phyloP scores from a whole-genome alignment of 2,329 filamentous ascomycete species.

The Sporothrix protearum region DNA sequence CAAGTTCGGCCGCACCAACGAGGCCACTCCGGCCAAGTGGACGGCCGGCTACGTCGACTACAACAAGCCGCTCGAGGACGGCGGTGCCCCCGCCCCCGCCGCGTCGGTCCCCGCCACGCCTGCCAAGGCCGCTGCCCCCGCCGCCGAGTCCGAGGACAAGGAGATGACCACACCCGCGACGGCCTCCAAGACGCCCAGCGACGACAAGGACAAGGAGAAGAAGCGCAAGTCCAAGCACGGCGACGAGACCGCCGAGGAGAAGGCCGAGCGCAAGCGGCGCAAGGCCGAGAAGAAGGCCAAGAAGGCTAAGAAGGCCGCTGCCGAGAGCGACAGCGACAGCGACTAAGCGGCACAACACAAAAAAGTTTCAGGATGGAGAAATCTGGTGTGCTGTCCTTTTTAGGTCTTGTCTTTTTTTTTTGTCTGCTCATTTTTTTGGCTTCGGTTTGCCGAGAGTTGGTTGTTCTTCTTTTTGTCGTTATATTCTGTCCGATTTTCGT shows the following conservation, averaged over 20 bases:
- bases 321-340: conserved; percentile 30
- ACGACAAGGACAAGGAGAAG: conserved; percentile 56
- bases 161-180: conserved; percentile 30
- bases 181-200: conserved; percentile 31
- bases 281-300: conserved; percentile 37
- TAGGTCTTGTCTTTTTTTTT: neutral
- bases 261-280: conserved; percentile 39
- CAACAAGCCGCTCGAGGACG: conserved; percentile 52
- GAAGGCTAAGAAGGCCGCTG: conserved; percentile 27
- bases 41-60: conserved; percentile 90
- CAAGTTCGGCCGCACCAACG: conserved; percentile 92
- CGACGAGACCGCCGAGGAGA: conserved; percentile 68
- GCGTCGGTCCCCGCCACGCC: conserved; percentile 40
- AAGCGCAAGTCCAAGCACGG: conserved; percentile 74
- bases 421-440: conserved; percentile 7
- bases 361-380: neutral
- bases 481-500: neutral
- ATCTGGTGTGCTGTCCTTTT: neutral
- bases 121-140: conserved; percentile 29
- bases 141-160: conserved; percentile 30
- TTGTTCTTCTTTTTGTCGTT: neutral
- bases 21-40: conserved; percentile 91
- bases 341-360: conserved; percentile 7
- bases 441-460: conserved; percentile 1
- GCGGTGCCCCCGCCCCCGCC: conserved; percentile 43